Evolutionary conservation across 345 rosid species (phyloP).

Genomic region (Punica granatum): DNA sequence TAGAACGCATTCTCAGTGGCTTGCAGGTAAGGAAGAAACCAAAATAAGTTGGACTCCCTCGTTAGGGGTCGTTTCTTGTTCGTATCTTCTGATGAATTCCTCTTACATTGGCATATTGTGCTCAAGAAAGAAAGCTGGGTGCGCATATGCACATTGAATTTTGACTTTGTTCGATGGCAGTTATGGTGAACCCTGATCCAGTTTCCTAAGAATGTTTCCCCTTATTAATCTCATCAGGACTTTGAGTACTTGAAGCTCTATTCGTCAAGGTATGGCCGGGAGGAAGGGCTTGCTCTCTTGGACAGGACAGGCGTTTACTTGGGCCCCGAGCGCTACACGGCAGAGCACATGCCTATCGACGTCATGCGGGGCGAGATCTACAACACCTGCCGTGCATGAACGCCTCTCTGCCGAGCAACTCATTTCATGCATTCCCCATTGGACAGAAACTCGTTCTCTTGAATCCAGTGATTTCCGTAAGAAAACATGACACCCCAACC

Average conservation of each 20-base stretch:
- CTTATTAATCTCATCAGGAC: conserved; percentile 34
- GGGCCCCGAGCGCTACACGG: conserved; percentile 91
- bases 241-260: conserved; percentile 75
- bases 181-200: neutral
- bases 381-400: conserved; percentile 42
- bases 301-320: conserved; percentile 81
- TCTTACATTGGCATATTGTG: neutral
- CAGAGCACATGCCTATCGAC: conserved; percentile 78
- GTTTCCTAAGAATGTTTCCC: neutral
- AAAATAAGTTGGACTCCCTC: neutral
- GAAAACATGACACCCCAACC: neutral
- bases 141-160: neutral
- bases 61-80: neutral
- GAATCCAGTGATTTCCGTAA: neutral
- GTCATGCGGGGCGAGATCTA: conserved; percentile 85
- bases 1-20: conserved; percentile 91
- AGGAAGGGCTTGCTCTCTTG: conserved; percentile 62
- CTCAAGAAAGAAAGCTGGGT: neutral
- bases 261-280: conserved; percentile 64
- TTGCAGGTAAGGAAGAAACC: conserved; percentile 51
- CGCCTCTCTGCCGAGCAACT: neutral
- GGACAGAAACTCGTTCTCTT: neutral
- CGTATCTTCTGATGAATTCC: neutral
- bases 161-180: neutral
- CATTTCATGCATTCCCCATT: neutral